phyloP scores from a whole-genome alignment of 2,329 filamentous ascomycete genomes.

The Pseudonectria foliicola region DNA sequence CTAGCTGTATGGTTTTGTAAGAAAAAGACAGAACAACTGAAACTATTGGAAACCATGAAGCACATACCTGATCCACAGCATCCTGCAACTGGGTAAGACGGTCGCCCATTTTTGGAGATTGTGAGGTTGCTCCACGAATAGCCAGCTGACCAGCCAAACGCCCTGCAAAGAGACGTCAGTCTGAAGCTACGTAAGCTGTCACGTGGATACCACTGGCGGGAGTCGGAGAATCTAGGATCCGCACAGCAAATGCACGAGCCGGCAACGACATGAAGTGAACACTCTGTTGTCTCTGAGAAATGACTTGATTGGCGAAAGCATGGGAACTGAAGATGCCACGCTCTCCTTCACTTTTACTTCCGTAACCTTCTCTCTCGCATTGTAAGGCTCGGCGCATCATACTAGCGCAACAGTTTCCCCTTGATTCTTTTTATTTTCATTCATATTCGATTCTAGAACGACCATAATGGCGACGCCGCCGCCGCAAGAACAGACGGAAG shows the following conservation, averaged over 20 bases:
- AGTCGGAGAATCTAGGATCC: slow-evolving; percentile 25
- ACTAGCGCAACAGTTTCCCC: slow-evolving; percentile 1
- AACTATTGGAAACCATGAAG: neutral
- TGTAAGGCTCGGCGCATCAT: too few relatives aligned
- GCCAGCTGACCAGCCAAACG: slow-evolving; percentile 1
- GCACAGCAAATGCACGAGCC: slow-evolving; percentile 3
- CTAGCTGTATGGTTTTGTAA: slow-evolving; percentile 40
- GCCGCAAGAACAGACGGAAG: slow-evolving; percentile 18
- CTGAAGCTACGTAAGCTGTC: neutral
- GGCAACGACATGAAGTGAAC: slow-evolving; percentile 26
- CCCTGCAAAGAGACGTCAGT: neutral
- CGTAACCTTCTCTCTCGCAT: neutral
- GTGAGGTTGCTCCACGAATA: slow-evolving; percentile 2
- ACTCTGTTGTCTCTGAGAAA: slow-evolving; percentile 27
- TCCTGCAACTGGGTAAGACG: slow-evolving; percentile 79
- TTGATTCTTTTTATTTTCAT: slow-evolving; percentile 10
- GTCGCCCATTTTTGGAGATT: slow-evolving; percentile 55
- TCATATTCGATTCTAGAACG: neutral
- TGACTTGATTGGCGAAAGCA: slow-evolving; percentile 15
- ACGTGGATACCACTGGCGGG: slow-evolving; percentile 16
- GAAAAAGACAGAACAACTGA: neutral
- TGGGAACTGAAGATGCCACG: neutral
- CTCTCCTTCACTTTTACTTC: slow-evolving; percentile 9
- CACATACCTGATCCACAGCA: slow-evolving; percentile 67
- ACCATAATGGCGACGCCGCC: slow-evolving; percentile 24